Evolutionary conservation across 2,329 filamentous ascomycete species (phyloP).

Genomic region (Epicoccum nigrum): DNA sequence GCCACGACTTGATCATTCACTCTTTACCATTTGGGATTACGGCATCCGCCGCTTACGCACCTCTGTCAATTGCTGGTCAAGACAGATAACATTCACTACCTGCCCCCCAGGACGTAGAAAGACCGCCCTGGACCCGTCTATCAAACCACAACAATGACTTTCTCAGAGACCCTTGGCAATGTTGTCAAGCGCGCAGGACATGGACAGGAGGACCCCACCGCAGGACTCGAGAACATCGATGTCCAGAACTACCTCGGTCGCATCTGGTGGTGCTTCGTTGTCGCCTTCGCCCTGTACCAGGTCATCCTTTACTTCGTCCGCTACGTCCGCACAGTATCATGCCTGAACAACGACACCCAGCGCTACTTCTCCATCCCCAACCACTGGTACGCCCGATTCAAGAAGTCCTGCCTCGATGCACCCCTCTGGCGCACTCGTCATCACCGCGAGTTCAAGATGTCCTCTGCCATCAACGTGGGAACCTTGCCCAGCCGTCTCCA

Average conservation of each 20-base stretch:
- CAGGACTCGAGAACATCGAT: slow-evolving; percentile 41
- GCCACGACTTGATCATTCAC: slow-evolving; percentile 17
- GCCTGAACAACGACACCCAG: slow-evolving; percentile 79
- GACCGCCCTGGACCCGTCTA: slow-evolving; percentile 21
- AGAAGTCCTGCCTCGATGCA: slow-evolving; percentile 54
- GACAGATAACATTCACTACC: slow-evolving; percentile 43
- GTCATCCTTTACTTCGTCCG: slow-evolving; percentile 64
- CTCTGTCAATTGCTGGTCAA: slow-evolving; percentile 49
- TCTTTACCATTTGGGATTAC: slow-evolving; percentile 10
- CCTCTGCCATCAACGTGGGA: slow-evolving; percentile 56
- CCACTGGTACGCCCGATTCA: slow-evolving; percentile 51
- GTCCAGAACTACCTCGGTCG: slow-evolving; percentile 47
- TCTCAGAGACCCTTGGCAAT: slow-evolving; percentile 23
- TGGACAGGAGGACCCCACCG: slow-evolving; percentile 33
- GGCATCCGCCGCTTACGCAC: slow-evolving; percentile 27
- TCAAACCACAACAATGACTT: slow-evolving; percentile 31
- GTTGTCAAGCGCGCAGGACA: slow-evolving; percentile 34
- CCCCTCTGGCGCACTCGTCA: slow-evolving; percentile 56
- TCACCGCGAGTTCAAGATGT: slow-evolving; percentile 59
- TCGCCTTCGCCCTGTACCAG: slow-evolving; percentile 70
- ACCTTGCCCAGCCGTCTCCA: slow-evolving; percentile 58
- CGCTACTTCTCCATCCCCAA: slow-evolving; percentile 76
- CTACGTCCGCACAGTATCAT: slow-evolving; percentile 75
- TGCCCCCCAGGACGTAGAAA: slow-evolving; percentile 22
- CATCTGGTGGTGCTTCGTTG: slow-evolving; percentile 66